phyloP scores from a whole-genome alignment of 2,329 filamentous ascomycete genomes.

The Thelonectria rubi region DNA sequence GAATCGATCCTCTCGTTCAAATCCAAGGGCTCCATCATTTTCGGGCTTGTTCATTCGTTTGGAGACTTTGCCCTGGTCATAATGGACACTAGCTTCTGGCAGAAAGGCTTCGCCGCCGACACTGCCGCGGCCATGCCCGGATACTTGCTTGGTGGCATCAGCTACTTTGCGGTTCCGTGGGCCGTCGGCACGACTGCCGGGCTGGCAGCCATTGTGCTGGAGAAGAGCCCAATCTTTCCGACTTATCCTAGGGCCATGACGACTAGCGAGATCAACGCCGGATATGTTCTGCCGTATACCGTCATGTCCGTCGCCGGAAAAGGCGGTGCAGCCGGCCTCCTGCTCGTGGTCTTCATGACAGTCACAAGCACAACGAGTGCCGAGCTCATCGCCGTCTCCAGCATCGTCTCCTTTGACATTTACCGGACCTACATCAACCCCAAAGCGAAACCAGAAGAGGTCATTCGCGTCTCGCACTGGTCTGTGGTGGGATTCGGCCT shows the following conservation, averaged over 20 bases:
- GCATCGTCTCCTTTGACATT: slow-evolving; percentile 82
- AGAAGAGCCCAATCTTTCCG: slow-evolving; percentile 74
- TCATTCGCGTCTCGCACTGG: slow-evolving; percentile 47
- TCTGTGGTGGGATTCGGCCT: slow-evolving; percentile 18
- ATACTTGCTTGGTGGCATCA: slow-evolving; percentile 81
- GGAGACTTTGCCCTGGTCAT: slow-evolving; percentile 83
- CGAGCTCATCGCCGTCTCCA: slow-evolving; percentile 79
- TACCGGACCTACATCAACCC: slow-evolving; percentile 87
- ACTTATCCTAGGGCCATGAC: slow-evolving; percentile 75
- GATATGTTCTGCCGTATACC: slow-evolving; percentile 81
- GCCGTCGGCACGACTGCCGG: slow-evolving; percentile 85
- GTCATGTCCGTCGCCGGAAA: slow-evolving; percentile 80
- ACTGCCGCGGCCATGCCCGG: slow-evolving; percentile 83
- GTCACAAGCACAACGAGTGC: slow-evolving; percentile 76
- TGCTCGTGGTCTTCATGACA: slow-evolving; percentile 86
- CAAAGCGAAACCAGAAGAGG: slow-evolving; percentile 71
- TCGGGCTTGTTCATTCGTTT: slow-evolving; percentile 50
- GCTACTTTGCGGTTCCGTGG: slow-evolving; percentile 83
- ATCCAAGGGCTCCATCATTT: slow-evolving; percentile 74
- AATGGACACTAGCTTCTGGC: slow-evolving; percentile 84
- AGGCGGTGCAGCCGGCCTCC: slow-evolving; percentile 77
- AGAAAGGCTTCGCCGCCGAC: slow-evolving; percentile 85
- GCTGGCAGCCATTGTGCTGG: slow-evolving; percentile 77
- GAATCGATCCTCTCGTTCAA: slow-evolving; percentile 86
- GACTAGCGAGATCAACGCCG: slow-evolving; percentile 75